A percentile compares a stretch with the other conserved stretches of the same genome.
Conservation (phyloP, 139 green algal species). For the Coccomyxa sp. region DNA sequence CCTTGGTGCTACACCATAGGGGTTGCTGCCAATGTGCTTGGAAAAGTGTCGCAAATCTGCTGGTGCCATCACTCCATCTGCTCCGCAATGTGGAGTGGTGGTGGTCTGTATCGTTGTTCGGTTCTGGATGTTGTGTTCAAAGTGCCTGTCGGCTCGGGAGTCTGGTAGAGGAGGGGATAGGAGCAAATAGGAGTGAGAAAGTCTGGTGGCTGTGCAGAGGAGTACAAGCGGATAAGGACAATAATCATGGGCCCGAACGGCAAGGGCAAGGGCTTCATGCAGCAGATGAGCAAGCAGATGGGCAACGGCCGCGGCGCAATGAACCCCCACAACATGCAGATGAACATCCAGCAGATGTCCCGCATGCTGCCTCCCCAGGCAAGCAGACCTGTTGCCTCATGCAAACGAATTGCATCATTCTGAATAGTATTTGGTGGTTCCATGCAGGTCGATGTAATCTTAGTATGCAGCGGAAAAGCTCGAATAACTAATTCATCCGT, state of each 20-base stretch:
- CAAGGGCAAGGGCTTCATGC: conserved; percentile 60
- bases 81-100: too few relatives aligned
- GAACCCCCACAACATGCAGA: conserved; percentile 32
- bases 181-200: not conserved
- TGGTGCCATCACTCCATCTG: too few relatives aligned
- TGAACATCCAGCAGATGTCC: conserved; percentile 76
- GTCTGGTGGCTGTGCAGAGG: conserved; percentile 40
- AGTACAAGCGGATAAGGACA: conserved; percentile 89
- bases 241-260: conserved; percentile 48
- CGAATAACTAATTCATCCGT: too few relatives aligned
- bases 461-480: too few relatives aligned
- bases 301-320: conserved; percentile 2
- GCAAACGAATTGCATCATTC: not conserved
- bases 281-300: conserved; percentile 79
- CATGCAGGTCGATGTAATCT: not conserved
- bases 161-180: not conserved
- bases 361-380: conserved; percentile 75
- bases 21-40: too few relatives aligned
- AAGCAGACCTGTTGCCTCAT: not conserved
- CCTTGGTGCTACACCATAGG: too few relatives aligned
- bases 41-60: too few relatives aligned
- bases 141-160: too few relatives aligned
- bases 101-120: too few relatives aligned
- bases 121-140: too few relatives aligned
- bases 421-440: not conserved